phyloP scores from a whole-genome alignment of 352 stramenopile species.

The Pythium apleroticum region DNA sequence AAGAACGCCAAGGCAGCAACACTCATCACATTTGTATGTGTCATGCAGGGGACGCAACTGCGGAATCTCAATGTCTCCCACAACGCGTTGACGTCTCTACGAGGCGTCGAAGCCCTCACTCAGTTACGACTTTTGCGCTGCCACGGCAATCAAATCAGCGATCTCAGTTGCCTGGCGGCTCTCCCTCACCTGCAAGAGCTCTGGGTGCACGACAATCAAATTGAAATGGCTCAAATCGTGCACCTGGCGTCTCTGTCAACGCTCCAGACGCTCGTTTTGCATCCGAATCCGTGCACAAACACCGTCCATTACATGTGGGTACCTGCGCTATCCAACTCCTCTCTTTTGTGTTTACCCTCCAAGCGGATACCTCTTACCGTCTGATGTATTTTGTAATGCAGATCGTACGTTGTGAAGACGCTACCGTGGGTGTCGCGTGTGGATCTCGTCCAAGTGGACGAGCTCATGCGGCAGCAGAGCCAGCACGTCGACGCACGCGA shows the following conservation, averaged over 20 bases:
- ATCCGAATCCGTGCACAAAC: constrained; percentile 72
- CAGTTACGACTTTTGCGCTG: constrained; percentile 54
- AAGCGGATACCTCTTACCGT: too few species aligned
- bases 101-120: constrained; percentile 38
- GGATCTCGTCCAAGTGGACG: constrained; percentile 43
- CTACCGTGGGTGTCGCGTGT: constrained; percentile 55
- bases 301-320: constrained; percentile 47
- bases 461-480: constrained; percentile 44
- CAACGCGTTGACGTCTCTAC: constrained; percentile 50
- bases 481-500: constrained; percentile 39
- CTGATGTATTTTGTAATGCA: too few species aligned
- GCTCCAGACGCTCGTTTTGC: constrained; percentile 54
- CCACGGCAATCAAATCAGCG: constrained; percentile 52
- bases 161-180: constrained; percentile 41
- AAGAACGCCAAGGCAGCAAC: background rate
- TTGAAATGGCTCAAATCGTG: constrained; percentile 50
- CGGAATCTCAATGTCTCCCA: constrained; percentile 63
- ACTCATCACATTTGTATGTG: background rate
- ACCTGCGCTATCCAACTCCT: background rate
- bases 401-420: constrained; percentile 34
- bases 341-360: too few species aligned
- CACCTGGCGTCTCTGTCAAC: constrained; percentile 42
- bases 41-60: constrained; percentile 37
- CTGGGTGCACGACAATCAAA: constrained; percentile 55
- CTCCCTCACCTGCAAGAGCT: constrained; percentile 50